These are phyloP conservation scores for Isoetes taiwanensis DNA, from an alignment of 75 land plant genomes.

Conservation along the genomic window DNA sequence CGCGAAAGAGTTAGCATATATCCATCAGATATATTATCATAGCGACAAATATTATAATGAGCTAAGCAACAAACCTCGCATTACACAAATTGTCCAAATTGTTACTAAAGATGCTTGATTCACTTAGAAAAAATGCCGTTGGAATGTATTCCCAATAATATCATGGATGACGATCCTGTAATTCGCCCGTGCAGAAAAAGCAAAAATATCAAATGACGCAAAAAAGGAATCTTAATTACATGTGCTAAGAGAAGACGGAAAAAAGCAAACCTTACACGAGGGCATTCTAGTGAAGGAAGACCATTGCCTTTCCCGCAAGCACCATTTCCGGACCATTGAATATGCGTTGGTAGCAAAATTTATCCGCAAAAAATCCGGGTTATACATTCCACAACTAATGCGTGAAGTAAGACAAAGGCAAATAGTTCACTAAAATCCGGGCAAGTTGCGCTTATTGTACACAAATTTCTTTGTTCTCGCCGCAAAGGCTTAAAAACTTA, in stretches of 20 bases:
- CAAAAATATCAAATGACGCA: neutral
- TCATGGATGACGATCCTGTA: constrained; percentile 39
- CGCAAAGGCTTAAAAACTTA: neutral
- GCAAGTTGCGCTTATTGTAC: too few species aligned
- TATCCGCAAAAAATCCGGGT: constrained; percentile 16
- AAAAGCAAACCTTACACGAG: constrained; percentile 45
- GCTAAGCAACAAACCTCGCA: neutral
- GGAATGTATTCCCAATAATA: constrained; percentile 30
- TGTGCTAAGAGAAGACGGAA: neutral
- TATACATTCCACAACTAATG: neutral
- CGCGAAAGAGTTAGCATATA: constrained; percentile 4
- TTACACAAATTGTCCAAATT: constrained; percentile 14
- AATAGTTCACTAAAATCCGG: too few species aligned
- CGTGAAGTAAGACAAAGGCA: too few species aligned
- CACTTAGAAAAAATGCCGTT: constrained; percentile 37
- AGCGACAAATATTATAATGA: neutral
- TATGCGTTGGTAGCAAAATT: constrained; percentile 62
- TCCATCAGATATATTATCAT: too few species aligned
- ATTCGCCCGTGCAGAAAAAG: constrained; percentile 24
- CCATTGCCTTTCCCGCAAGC: constrained; percentile 9
- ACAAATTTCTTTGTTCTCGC: too few species aligned
- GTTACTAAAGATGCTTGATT: neutral
- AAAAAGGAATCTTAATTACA: neutral
- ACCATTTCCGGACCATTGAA: constrained; percentile 41
- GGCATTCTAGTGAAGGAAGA: constrained; percentile 37